Evolutionary conservation across 2,329 filamentous ascomycete species (phyloP).

Genomic region (Periglandula ipomoeae): DNA sequence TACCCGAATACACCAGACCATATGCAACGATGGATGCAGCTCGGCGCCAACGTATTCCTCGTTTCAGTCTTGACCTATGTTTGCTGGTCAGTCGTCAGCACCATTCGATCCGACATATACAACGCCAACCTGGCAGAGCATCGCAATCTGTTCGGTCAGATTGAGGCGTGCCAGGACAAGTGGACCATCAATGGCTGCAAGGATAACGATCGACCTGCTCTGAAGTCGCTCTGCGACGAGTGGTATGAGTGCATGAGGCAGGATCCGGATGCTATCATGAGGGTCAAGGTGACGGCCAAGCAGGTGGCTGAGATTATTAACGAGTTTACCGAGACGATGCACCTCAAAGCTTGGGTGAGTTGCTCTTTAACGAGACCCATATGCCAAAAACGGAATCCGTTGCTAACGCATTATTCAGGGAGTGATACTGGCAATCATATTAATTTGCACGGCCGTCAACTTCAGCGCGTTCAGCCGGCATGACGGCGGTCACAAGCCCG

Average conservation of each 20-base stretch:
- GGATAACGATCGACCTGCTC: constrained; percentile 55
- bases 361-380: no score
- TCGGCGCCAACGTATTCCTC: constrained; percentile 55
- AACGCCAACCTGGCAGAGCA: constrained; percentile 61
- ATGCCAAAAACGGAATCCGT: no score
- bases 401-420: no score
- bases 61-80: constrained; percentile 51
- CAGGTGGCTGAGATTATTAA: constrained; percentile 92
- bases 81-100: constrained; percentile 58
- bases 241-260: constrained; percentile 86
- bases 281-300: constrained; percentile 72
- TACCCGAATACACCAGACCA: constrained; percentile 51
- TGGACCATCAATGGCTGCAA: constrained; percentile 71
- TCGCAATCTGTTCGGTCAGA: constrained; percentile 61
- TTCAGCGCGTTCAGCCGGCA: constrained; percentile 34
- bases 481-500: constrained; percentile 4
- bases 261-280: constrained; percentile 68
- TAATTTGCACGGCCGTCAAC: constrained; percentile 40
- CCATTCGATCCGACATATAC: constrained; percentile 66
- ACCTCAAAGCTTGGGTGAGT: constrained; percentile 62
- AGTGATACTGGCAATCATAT: constrained; percentile 40
- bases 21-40: constrained; percentile 48
- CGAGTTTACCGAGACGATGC: constrained; percentile 83
- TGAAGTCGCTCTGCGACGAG: constrained; percentile 63
- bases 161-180: constrained; percentile 61